Conservation (phyloP, 768 basidiomycete genomes). For the Podaxis rugospora region DNA sequence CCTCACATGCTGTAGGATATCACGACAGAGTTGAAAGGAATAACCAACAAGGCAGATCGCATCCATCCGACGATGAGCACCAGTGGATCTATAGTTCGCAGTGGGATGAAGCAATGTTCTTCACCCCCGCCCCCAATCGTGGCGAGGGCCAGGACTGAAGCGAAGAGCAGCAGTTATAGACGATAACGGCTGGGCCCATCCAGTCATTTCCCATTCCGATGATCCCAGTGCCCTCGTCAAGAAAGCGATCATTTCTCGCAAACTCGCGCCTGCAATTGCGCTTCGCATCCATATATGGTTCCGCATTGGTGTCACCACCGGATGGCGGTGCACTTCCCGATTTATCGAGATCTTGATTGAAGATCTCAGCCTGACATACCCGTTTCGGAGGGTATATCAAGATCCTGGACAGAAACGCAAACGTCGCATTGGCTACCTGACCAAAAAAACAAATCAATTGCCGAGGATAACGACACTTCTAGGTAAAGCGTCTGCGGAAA, state of each 20-base stretch:
- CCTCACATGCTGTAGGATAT: neutral
- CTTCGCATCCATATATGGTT: constrained; percentile 15
- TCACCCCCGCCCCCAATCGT: neutral
- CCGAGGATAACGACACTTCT: neutral
- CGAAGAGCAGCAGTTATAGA: neutral
- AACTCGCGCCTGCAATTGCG: constrained; percentile 15
- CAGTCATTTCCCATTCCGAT: neutral
- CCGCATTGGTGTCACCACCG: constrained; percentile 16
- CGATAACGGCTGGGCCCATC: neutral
- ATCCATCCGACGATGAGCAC: neutral
- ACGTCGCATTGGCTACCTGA: constrained; percentile 25
- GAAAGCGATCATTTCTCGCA: constrained; percentile 11
- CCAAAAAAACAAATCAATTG: neutral
- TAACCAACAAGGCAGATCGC: neutral
- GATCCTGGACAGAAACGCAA: constrained; percentile 14
- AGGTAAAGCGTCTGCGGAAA: neutral
- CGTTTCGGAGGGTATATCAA: constrained; percentile 13
- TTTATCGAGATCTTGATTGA: constrained; percentile 15
- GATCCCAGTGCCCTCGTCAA: neutral
- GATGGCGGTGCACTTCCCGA: constrained; percentile 15
- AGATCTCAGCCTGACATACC: constrained; percentile 15
- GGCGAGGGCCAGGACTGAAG: neutral
- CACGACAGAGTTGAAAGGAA: neutral
- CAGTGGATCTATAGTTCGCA: constrained; percentile 6
- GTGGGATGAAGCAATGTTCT: constrained; percentile 1